A percentile compares a stretch with the other conserved stretches of the same genome.
phyloP scores from a whole-genome alignment of 495 filamentous ascomycete species.

The Annulohypoxylon maeteangense region DNA sequence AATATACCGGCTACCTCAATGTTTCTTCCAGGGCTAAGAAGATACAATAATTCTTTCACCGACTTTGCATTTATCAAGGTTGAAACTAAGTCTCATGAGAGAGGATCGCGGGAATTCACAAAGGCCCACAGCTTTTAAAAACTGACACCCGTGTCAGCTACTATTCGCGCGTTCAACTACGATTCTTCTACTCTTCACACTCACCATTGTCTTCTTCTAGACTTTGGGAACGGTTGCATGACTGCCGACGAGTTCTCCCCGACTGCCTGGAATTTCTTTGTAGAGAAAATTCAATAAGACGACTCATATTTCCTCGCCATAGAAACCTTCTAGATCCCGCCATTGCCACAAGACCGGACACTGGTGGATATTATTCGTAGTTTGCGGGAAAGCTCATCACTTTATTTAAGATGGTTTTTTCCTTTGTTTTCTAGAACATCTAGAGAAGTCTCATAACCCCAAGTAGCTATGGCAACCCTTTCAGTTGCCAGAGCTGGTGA shows the following conservation, averaged over 20 bases:
- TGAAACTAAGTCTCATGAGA: slow-evolving; percentile 33
- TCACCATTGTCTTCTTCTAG: slow-evolving; percentile 25
- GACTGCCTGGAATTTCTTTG: slow-evolving; percentile 21
- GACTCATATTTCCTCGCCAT: slow-evolving; percentile 28
- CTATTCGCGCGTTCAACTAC: slow-evolving; percentile 33
- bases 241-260: slow-evolving; percentile 25
- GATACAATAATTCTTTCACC: slow-evolving; percentile 15
- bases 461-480: slow-evolving; percentile 14
- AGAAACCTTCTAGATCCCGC: slow-evolving; percentile 41
- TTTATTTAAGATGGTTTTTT: slow-evolving; percentile 22
- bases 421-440: slow-evolving; percentile 38
- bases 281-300: slow-evolving; percentile 35
- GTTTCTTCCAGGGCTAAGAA: background rate
- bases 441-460: slow-evolving; percentile 13
- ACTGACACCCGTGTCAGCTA: slow-evolving; percentile 32
- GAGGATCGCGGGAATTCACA: slow-evolving; percentile 12
- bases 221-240: slow-evolving; percentile 37
- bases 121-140: slow-evolving; percentile 29
- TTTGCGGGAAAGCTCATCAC: slow-evolving; percentile 6
- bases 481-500: slow-evolving; percentile 18
- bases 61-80: background rate
- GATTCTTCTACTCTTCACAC: slow-evolving; percentile 18
- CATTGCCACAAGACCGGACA: background rate
- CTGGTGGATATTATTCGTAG: slow-evolving; percentile 19
- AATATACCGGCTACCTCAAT: background rate